Conservation (phyloP, 306 rosid species). For the Cicer bijugum region DNA sequence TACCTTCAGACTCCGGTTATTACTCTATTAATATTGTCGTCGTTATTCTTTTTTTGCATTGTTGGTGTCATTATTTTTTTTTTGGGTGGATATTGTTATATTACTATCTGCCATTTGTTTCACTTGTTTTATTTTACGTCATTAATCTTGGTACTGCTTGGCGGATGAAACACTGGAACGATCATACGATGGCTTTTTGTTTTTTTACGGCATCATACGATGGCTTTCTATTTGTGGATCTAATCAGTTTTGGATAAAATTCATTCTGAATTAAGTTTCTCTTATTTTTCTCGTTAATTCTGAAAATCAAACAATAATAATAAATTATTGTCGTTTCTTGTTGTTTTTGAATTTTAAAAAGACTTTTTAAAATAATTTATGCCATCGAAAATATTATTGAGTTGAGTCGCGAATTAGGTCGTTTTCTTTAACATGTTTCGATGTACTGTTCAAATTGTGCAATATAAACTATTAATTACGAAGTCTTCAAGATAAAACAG, state of each 20-base stretch:
- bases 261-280: not conserved
- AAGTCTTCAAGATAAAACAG: no score
- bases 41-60: not conserved
- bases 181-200: not conserved
- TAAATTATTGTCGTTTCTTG: no score
- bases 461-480: no score
- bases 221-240: not conserved
- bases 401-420: no score
- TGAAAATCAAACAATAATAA: not conserved
- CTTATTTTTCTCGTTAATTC: not conserved
- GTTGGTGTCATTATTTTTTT: not conserved
- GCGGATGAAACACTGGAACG: no score
- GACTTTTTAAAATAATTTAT: no score
- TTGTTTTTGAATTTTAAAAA: no score
- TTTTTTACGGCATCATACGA: no score
- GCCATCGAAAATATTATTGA: no score
- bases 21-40: conserved; percentile 22
- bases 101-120: not conserved
- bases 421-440: no score
- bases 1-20: conserved; percentile 32
- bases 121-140: not conserved
- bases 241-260: not conserved
- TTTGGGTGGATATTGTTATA: not conserved
- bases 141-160: not conserved
- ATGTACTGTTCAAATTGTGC: no score